Base-by-base conservation (phyloP, 495 filamentous ascomycete genomes). In the Clohesyomyces aquaticus region DNA sequence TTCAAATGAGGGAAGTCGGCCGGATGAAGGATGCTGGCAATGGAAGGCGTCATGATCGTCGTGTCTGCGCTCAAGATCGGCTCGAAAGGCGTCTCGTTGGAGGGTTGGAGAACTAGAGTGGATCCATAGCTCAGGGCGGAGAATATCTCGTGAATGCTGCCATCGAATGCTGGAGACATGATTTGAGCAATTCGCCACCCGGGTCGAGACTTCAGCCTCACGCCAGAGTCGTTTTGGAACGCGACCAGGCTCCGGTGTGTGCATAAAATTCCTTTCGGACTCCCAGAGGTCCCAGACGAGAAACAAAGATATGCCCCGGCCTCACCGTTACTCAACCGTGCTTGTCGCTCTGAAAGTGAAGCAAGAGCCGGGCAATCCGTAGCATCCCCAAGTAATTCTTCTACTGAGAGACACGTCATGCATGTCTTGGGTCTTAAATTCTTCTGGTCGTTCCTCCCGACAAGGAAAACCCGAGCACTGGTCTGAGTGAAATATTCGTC, bases 131-230 rank as follows among this genome's bases (percentile, higher is more conserved):
- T 35, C n/a, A 65, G 35, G 12, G 62, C 55, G 14, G 62, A 65
- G 43, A 65, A 65, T 4, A 65, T 65, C 38, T 65, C 62, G 19
- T 59, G 62, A 23, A 65, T 65, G 22, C 62, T 65, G 14, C 62
- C 62, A 26, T 65, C 62, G 28, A 65, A 65, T 2, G 4, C 55
- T 42, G 62, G 62, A 25, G 62, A 65, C 54, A 65, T 59, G 47
- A 59, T 11, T 29, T 65, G 62, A 1, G 62, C 45, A 4, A 65
- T 59, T 27, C 47, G 51, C 41, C 38, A 22, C 10, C 28, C 55
- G 3, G 47, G 55, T n/a, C 14, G 10, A 23, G 47, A 22, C 25
- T n/a, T 14, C 8, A 65, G 26, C 6, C 55, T 45, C 4, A 59
- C 55, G 22, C 60, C 45, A 16, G 10, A n/a, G 23, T 59, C 27